Conservation (phyloP, 2,329 filamentous ascomycete genomes). For the Fonsecaea pugnacius region DNA sequence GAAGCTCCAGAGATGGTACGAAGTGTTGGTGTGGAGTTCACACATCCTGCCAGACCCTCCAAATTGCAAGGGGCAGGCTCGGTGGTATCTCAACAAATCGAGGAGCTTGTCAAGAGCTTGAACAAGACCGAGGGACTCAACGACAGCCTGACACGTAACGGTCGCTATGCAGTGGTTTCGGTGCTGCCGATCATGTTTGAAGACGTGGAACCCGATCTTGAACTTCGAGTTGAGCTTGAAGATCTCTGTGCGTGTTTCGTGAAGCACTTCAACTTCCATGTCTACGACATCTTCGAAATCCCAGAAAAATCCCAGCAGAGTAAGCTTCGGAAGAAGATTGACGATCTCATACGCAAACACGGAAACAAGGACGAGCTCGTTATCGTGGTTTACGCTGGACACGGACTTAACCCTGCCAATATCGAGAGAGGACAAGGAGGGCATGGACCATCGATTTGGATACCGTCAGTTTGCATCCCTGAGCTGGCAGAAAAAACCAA, state of each 20-base stretch:
- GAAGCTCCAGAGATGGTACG: not conserved
- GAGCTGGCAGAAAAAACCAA: not conserved
- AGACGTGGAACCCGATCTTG: not conserved
- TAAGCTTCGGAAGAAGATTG: not conserved
- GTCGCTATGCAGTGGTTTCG: not conserved
- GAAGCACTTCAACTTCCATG: not conserved
- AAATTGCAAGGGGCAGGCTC: not conserved
- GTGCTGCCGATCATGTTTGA: constrained; percentile 13
- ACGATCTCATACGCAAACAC: no score
- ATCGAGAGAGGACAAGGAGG: not conserved
- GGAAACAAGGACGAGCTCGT: not conserved
- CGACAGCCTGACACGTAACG: not conserved
- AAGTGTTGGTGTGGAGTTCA: not conserved
- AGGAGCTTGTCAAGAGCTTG: constrained; percentile 8
- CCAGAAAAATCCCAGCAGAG: not conserved
- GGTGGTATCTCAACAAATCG: not conserved
- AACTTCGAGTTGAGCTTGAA: not conserved
- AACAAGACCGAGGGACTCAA: not conserved
- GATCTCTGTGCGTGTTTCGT: not conserved
- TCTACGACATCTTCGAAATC: constrained; percentile 7
- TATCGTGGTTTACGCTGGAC: not conserved
- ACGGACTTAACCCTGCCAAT: not conserved
- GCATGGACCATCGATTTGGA: not conserved
- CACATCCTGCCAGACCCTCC: not conserved
- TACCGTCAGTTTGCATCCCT: not conserved